Percentiles rank a stretch among this genome's conserved stretches.
These are phyloP conservation scores for Metschnikowia cerradonensis DNA, from an alignment of 805 yeast genomes.

Conservation along the genomic window DNA sequence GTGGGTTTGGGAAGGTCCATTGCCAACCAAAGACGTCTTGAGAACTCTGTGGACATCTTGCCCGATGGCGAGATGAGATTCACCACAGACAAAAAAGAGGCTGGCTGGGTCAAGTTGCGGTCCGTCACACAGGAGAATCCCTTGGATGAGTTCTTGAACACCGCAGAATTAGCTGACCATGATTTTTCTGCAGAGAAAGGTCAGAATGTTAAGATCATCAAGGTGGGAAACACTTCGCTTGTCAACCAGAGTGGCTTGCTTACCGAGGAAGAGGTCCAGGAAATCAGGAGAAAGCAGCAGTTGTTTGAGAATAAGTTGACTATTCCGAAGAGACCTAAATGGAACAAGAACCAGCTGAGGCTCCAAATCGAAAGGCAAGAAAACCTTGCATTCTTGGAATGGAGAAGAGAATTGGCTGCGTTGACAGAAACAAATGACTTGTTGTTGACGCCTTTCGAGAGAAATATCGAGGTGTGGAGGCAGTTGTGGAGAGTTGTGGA, in stretches of 20 bases:
- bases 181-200: conserved; percentile 92
- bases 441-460: conserved; percentile 90
- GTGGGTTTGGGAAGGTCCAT: conserved; percentile 85
- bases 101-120: conserved; percentile 82
- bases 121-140: conserved; percentile 95
- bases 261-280: conserved; percentile 61
- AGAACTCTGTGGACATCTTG: conserved; percentile 62
- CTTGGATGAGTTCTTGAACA: conserved; percentile 87
- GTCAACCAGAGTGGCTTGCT: conserved; percentile 46
- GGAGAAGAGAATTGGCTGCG: conserved; percentile 88
- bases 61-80: conserved; percentile 90
- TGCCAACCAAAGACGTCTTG: conserved; percentile 65
- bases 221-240: conserved; percentile 53
- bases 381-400: conserved; percentile 82
- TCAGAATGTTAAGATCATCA: conserved; percentile 77
- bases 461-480: conserved; percentile 97
- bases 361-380: conserved; percentile 80
- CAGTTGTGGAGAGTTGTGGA: conserved; percentile 98
- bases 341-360: conserved; percentile 72
- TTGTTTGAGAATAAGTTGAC: conserved; percentile 67
- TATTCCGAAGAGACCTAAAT: conserved; percentile 89
- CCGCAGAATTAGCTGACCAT: conserved; percentile 93
- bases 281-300: conserved; percentile 57
- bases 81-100: conserved; percentile 81
- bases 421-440: conserved; percentile 83